Evolutionary conservation across 345 rosid species (phyloP), one percentile per base, ranked within the genome.

Genomic region (Clarkia xantiana): DNA sequence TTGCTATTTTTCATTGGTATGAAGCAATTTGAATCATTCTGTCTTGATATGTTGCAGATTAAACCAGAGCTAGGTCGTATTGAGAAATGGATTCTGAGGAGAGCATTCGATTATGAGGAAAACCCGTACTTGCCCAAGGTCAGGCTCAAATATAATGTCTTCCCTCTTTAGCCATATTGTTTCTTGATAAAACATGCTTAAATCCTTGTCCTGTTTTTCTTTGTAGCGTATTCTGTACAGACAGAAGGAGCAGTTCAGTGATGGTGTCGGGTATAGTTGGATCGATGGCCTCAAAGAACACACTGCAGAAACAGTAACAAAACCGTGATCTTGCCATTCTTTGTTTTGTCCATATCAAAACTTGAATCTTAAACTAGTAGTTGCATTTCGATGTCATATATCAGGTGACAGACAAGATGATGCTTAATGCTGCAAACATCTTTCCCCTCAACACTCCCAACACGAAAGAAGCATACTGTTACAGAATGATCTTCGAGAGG

Each of bases 191-290:
- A 29, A 29, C 25, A 22, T 22, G 25, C 2, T 51, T 39, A 39
- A 49, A 34, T 39, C 22, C 4, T 29, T 4, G 36, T 29, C 36
- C 6, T 29, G 36, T 3, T 29, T 10, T 17, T 9, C 15, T 43
- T 23, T 63, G 72, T 80, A 81, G 86, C 91, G 81, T 67, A 81
- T 90, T 55, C 75, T 90, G 38, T 86, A 90, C 71, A 83, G 97
- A 60, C 97, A 90, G 70, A 90, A 90, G 48, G 97, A 90, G 55
- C 95, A 90, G 57, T 90, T 90, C 44, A 90, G 97, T 62, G 97
- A 90, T 50, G 96, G 97, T 22, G 97, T 90, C 23, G 94, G 96
- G 42, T 90, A 86, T 45, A 83, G 96, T 53, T 90, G 97, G 97
- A 90, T 90, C 14, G 97, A 86, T 73, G 96, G 97, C 18, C 89